These are phyloP conservation scores for Citeromyces siamensis DNA, from an alignment of 1,139 yeast species.

Conservation along the genomic window DNA sequence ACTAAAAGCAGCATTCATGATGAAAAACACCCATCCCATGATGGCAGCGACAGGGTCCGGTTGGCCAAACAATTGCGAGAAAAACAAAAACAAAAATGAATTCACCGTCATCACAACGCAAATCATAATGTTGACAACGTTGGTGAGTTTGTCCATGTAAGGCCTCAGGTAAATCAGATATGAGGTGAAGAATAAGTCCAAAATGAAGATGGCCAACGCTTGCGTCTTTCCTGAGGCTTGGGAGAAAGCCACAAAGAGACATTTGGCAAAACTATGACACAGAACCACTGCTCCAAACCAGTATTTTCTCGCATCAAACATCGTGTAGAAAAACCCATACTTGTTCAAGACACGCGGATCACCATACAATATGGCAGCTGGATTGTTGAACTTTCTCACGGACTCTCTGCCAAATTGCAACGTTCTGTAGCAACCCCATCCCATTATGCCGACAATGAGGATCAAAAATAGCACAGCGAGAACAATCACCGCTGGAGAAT, in stretches of 20 bases:
- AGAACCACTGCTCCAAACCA: slow-evolving; percentile 62
- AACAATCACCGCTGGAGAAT: slow-evolving; percentile 67
- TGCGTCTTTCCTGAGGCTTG: slow-evolving; percentile 64
- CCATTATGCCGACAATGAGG: slow-evolving; percentile 39
- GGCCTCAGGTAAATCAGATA: slow-evolving; percentile 48
- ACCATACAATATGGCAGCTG: slow-evolving; percentile 72
- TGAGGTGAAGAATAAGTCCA: slow-evolving; percentile 52
- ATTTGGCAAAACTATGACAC: slow-evolving; percentile 41
- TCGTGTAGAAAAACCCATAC: slow-evolving; percentile 73
- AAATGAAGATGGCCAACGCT: slow-evolving; percentile 47
- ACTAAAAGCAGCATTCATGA: slow-evolving; percentile 68
- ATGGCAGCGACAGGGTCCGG: slow-evolving; percentile 55
- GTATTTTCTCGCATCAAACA: slow-evolving; percentile 62
- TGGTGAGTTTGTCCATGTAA: slow-evolving; percentile 62
- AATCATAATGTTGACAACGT: slow-evolving; percentile 51
- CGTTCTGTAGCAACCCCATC: slow-evolving; percentile 51
- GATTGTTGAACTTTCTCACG: slow-evolving; percentile 40
- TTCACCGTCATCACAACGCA: slow-evolving; percentile 53
- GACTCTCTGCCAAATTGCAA: slow-evolving; percentile 44
- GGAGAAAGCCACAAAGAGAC: slow-evolving; percentile 53
- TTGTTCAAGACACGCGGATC: slow-evolving; percentile 50
- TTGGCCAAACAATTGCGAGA: slow-evolving; percentile 62
- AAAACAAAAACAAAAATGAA: slow-evolving; percentile 63
- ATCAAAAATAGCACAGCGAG: slow-evolving; percentile 53
- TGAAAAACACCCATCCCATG: slow-evolving; percentile 74